These are phyloP conservation scores for Podila minutissima DNA, from an alignment of 192 early-diverging fungal genomes.

Conservation along the genomic window DNA sequence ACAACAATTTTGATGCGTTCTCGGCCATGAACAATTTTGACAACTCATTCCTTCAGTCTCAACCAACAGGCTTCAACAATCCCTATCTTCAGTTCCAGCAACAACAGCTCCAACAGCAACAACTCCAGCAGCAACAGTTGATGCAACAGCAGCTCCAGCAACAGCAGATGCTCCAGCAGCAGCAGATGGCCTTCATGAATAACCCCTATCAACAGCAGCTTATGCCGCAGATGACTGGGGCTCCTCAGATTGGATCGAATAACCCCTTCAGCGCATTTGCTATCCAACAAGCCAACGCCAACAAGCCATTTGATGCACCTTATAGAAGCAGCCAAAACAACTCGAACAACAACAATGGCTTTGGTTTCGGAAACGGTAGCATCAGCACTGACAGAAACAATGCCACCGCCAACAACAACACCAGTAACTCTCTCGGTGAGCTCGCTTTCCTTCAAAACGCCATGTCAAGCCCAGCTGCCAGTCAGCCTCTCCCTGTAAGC, in stretches of 20 bases:
- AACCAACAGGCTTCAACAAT: slow-evolving; percentile 21
- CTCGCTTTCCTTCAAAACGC: slow-evolving; percentile 40
- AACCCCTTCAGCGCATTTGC: slow-evolving; percentile 54
- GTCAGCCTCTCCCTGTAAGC: not conserved
- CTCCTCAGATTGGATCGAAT: slow-evolving; percentile 53
- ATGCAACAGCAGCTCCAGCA: slow-evolving; percentile 25
- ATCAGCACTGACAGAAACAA: slow-evolving; percentile 20
- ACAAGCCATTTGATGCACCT: slow-evolving; percentile 31
- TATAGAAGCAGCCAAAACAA: slow-evolving; percentile 6
- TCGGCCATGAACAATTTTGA: slow-evolving; percentile 9
- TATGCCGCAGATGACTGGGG: slow-evolving; percentile 40
- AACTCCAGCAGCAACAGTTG: slow-evolving; percentile 43
- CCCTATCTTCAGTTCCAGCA: slow-evolving; percentile 41
- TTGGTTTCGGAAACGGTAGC: slow-evolving; percentile 11
- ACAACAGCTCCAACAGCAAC: slow-evolving; percentile 40
- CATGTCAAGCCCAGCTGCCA: slow-evolving; percentile 3
- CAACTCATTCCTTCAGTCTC: slow-evolving; percentile 11
- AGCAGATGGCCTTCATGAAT: slow-evolving; percentile 36
- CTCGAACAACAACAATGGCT: slow-evolving; percentile 3
- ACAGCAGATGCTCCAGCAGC: slow-evolving; percentile 14
- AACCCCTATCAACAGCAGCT: slow-evolving; percentile 49
- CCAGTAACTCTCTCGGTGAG: slow-evolving; percentile 28
- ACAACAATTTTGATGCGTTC: slow-evolving; percentile 1
- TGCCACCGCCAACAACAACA: slow-evolving; percentile 17
- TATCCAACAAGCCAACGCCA: slow-evolving; percentile 27